Evolutionary conservation across 2,329 filamentous ascomycete species (phyloP).

Genomic region (Trichophaea hybrida): DNA sequence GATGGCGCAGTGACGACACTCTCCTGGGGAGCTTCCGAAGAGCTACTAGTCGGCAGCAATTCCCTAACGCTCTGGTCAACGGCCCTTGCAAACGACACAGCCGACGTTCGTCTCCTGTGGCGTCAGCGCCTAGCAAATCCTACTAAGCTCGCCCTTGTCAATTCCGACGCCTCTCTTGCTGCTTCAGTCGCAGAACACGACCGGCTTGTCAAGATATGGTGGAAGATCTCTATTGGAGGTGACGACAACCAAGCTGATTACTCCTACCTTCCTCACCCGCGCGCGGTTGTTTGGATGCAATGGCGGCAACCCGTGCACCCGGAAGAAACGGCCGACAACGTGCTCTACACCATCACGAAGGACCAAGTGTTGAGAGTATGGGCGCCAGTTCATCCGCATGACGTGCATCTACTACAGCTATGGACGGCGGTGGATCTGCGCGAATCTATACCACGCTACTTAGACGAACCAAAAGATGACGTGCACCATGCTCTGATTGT

Average conservation of each 20-base stretch:
- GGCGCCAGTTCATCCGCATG: conserved; percentile 59
- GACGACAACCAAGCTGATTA: conserved; percentile 81
- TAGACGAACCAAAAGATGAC: not conserved
- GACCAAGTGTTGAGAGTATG: conserved; percentile 73
- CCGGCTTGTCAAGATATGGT: conserved; percentile 82
- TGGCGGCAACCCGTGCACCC: conserved; percentile 69
- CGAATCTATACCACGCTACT: conserved; percentile 45
- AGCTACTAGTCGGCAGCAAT: conserved; percentile 63
- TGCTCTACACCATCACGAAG: conserved; percentile 75
- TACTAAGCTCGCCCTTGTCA: conserved; percentile 60
- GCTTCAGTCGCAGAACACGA: conserved; percentile 69
- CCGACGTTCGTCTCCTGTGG: conserved; percentile 44
- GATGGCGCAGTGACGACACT: conserved; percentile 43
- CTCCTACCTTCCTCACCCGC: conserved; percentile 74
- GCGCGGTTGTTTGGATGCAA: conserved; percentile 62
- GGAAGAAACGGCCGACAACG: conserved; percentile 68
- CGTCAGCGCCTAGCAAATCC: conserved; percentile 56
- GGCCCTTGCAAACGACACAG: conserved; percentile 32
- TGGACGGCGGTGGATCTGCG: conserved; percentile 70
- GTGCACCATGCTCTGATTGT: conserved; percentile 62
- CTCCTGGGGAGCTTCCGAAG: conserved; percentile 77
- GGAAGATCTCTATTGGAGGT: conserved; percentile 66
- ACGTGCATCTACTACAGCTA: conserved; percentile 57
- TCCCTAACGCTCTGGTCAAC: conserved; percentile 55
- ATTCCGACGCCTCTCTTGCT: conserved; percentile 75